Evolutionary conservation across 108 stramenopile genomes (phyloP).

Genomic region (Licmophora abbreviata): DNA sequence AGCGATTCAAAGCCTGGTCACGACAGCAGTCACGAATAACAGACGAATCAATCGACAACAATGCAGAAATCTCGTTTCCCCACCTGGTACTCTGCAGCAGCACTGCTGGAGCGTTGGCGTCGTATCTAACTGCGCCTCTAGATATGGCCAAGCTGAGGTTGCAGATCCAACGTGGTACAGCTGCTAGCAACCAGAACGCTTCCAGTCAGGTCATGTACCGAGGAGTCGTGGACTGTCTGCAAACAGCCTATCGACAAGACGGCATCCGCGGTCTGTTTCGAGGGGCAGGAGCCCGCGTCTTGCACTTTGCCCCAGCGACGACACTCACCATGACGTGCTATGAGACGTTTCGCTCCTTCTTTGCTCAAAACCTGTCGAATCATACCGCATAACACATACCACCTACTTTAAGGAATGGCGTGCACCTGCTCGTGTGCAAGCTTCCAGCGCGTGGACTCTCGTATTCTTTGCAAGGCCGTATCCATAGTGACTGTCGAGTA

Average conservation of each 20-base stretch:
- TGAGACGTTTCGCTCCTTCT: slow-evolving; percentile 63
- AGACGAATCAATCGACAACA: slow-evolving; percentile 2
- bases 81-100: slow-evolving; percentile 69
- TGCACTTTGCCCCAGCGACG: slow-evolving; percentile 88
- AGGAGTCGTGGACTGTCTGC: slow-evolving; percentile 69
- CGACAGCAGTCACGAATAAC: slow-evolving; percentile 13
- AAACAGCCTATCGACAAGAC: slow-evolving; percentile 33
- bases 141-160: slow-evolving; percentile 93
- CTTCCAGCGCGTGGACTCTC: neutral
- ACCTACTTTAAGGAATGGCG: neutral
- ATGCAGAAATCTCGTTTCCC: slow-evolving; percentile 38
- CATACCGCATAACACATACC: neutral
- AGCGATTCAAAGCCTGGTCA: slow-evolving; percentile 59
- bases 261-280: slow-evolving; percentile 84
- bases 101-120: slow-evolving; percentile 84
- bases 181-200: neutral
- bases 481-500: neutral
- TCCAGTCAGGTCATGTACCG: slow-evolving; percentile 20
- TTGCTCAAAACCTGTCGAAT: neutral
- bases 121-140: slow-evolving; percentile 93
- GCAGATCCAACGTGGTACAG: slow-evolving; percentile 76
- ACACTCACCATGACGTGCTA: slow-evolving; percentile 92
- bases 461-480: neutral
- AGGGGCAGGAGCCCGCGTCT: slow-evolving; percentile 91
- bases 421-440: neutral